A percentile compares a stretch with the other conserved stretches of the same genome.
These are phyloP conservation scores for Magnusiomyces sp. DNA, from an alignment of 1,139 yeast genomes.

Conservation along the genomic window DNA sequence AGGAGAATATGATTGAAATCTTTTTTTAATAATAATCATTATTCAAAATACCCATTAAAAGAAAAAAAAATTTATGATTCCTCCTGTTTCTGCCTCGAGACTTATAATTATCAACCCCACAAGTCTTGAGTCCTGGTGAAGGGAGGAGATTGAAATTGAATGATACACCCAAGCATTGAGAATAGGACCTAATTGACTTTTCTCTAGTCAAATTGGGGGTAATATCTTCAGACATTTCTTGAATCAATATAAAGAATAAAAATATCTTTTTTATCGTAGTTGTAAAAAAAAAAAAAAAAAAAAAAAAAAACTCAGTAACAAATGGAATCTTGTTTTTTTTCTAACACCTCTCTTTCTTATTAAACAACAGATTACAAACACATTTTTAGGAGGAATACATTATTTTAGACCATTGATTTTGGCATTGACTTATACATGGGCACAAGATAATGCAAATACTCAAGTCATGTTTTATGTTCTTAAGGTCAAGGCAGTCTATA, in stretches of 20 bases:
- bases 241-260: neutral
- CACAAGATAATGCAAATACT: slow-evolving; percentile 30
- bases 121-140: slow-evolving; percentile 4
- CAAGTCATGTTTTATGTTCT: slow-evolving; percentile 27
- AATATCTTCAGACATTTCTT: neutral
- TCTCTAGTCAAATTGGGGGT: neutral
- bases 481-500: slow-evolving; percentile 27
- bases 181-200: too few species aligned
- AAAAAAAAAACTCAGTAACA: neutral
- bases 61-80: neutral
- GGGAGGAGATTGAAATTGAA: slow-evolving; percentile 1
- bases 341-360: neutral
- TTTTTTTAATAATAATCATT: neutral
- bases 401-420: slow-evolving; percentile 22
- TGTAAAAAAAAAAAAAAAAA: neutral
- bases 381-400: slow-evolving; percentile 20
- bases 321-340: neutral
- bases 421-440: slow-evolving; percentile 33
- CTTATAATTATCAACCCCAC: neutral
- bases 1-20: neutral
- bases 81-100: slow-evolving; percentile 4
- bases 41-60: neutral
- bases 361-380: slow-evolving; percentile 14
- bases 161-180: neutral
- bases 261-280: neutral